phyloP scores from a whole-genome alignment of 2,329 filamentous ascomycete genomes.

The Pestalotiopsis sp. region DNA sequence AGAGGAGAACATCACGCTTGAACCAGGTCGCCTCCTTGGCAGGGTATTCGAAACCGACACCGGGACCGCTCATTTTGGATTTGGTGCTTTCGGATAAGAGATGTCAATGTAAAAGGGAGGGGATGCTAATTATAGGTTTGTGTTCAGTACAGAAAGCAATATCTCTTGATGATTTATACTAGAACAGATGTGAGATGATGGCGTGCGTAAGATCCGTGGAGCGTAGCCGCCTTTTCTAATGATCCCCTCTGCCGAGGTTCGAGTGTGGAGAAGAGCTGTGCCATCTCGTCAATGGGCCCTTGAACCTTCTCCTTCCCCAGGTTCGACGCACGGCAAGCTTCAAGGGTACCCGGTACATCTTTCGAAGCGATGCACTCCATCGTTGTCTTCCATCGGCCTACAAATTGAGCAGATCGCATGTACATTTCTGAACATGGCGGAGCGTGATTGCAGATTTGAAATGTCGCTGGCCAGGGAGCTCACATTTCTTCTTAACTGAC shows the following conservation, averaged over 20 bases:
- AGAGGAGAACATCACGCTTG: conserved; percentile 86
- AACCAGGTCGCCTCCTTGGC: conserved; percentile 77
- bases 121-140: neutral
- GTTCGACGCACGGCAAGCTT: neutral
- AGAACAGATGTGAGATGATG: neutral
- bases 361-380: neutral
- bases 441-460: too few relatives aligned
- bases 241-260: conserved; percentile 17
- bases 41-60: conserved; percentile 80
- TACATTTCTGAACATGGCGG: too few relatives aligned
- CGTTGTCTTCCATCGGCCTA: neutral
- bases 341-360: neutral
- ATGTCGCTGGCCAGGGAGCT: too few relatives aligned
- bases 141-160: neutral
- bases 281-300: neutral
- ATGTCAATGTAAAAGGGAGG: neutral
- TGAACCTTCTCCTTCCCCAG: neutral
- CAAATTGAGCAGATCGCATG: neutral
- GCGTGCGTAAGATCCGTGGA: conserved; percentile 2
- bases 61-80: conserved; percentile 48
- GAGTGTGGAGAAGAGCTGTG: conserved; percentile 15
- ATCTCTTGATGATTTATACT: neutral
- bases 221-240: conserved; percentile 10
- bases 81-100: neutral
- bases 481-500: too few relatives aligned